Evolutionary conservation across 768 basidiomycete species (phyloP).

Genomic region (Pisolithus marmoratus): DNA sequence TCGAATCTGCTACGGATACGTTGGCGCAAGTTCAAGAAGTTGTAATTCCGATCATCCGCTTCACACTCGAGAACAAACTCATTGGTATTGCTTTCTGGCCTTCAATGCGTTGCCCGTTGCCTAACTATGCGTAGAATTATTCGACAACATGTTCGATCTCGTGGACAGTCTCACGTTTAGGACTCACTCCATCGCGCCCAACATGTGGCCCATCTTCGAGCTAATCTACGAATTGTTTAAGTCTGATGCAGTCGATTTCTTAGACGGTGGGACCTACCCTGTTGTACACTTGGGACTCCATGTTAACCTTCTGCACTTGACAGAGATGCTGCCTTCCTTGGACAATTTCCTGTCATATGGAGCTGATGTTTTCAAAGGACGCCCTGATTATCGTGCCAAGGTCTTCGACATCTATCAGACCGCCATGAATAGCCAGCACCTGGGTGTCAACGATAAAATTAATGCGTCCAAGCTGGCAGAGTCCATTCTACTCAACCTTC

Average conservation of each 20-base stretch:
- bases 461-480: conserved; percentile 85
- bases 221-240: conserved; percentile 80
- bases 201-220: conserved; percentile 87
- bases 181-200: conserved; percentile 64
- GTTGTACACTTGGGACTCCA: neutral
- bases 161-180: conserved; percentile 84
- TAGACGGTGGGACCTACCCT: conserved; percentile 54
- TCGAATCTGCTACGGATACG: conserved; percentile 70
- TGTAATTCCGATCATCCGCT: conserved; percentile 69
- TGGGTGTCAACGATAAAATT: conserved; percentile 81
- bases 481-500: conserved; percentile 72
- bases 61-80: conserved; percentile 71
- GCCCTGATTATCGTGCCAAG: conserved; percentile 73
- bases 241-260: conserved; percentile 76
- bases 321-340: conserved; percentile 83
- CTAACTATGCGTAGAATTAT: conserved; percentile 49
- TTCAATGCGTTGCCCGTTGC: neutral
- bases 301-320: neutral
- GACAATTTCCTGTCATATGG: conserved; percentile 90
- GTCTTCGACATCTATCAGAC: conserved; percentile 79
- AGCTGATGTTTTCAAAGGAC: conserved; percentile 64
- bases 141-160: conserved; percentile 83
- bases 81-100: conserved; percentile 46
- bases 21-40: conserved; percentile 77
- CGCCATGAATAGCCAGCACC: conserved; percentile 57